Evolutionary conservation across 83 land plant species (phyloP), one percentile per base, ranked within the genome.

Genomic region (Picea abies): DNA sequence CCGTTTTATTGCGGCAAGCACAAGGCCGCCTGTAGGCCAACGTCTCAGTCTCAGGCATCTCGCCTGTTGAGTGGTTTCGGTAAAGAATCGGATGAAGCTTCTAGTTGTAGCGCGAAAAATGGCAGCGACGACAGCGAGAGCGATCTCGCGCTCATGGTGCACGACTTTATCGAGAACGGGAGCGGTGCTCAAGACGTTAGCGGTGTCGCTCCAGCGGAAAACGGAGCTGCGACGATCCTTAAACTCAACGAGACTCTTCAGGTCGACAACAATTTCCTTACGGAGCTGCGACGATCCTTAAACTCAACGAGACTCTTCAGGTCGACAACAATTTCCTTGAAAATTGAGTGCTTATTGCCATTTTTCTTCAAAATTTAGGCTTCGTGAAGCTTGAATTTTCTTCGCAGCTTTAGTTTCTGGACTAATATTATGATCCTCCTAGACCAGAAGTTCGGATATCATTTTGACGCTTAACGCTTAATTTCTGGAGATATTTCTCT

Each of bases 81-180:
- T 11, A 78, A 58, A 58, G 79, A 78, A 25, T 26, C 63, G 29
- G 79, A 78, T 4, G 79, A 56, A 4, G 17, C 37, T 26, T 58
- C 79, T 6, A 60, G 3, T 25, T 16, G 63, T 52, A 22, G 37
- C 5, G 22, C 15, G 3, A 78, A 58, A 60, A 41, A 52, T 58
- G 49, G 61, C 39, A 78, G 79, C 63, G 79, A 78, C 22, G 79
- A 78, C 20, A 29, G 63, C 63, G 79, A 78, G 22, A 14, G 29
- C 63, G 79, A 78, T 78, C 79, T 78, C 35, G 79, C 79, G 63
- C 63, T 60, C 11, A 78, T 78, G 79, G 79, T 78, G 63, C 63
- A 78, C 79, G 79, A 78, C 5, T 78, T 78, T 26, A 78, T 78
- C 37, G 79, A 78, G 25, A 78, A 78, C 32, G 79, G 63, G 23